phyloP scores from a whole-genome alignment of 139 green algal species.

The Volvox reticuliferus region DNA sequence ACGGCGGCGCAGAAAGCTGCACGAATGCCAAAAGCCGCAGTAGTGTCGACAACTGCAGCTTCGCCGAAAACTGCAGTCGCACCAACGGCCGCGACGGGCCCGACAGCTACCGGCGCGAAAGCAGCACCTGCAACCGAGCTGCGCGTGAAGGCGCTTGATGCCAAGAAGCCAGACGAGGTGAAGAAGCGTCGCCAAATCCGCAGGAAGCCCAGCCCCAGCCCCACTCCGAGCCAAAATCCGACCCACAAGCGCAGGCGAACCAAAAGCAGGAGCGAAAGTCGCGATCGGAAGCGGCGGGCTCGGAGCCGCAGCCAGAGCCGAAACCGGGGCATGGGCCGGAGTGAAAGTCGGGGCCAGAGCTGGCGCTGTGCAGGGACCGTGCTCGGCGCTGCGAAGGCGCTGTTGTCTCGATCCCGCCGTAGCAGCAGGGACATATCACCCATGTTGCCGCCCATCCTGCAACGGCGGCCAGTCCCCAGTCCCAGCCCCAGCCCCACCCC shows the following conservation, averaged over 20 bases:
- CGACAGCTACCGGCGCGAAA: too few species aligned
- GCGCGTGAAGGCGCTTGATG: neutral
- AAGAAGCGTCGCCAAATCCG: neutral
- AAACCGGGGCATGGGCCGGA: neutral
- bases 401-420: neutral
- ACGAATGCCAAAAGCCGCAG: too few species aligned
- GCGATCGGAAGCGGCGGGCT: neutral
- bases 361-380: too few species aligned
- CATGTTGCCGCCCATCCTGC: neutral
- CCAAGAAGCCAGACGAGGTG: neutral
- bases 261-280: neutral
- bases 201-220: neutral
- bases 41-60: too few species aligned
- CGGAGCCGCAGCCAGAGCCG: neutral
- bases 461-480: neutral
- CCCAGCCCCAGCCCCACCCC: neutral
- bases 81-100: neutral
- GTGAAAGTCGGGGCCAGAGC: too few species aligned
- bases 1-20: too few species aligned
- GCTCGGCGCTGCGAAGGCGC: too few species aligned
- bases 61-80: too few species aligned
- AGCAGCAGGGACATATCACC: neutral
- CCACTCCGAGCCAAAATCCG: neutral
- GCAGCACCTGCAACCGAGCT: neutral
- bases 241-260: neutral